Conservation (phyloP, 257 asterid species). For the Nicotiana benthamiana region DNA sequence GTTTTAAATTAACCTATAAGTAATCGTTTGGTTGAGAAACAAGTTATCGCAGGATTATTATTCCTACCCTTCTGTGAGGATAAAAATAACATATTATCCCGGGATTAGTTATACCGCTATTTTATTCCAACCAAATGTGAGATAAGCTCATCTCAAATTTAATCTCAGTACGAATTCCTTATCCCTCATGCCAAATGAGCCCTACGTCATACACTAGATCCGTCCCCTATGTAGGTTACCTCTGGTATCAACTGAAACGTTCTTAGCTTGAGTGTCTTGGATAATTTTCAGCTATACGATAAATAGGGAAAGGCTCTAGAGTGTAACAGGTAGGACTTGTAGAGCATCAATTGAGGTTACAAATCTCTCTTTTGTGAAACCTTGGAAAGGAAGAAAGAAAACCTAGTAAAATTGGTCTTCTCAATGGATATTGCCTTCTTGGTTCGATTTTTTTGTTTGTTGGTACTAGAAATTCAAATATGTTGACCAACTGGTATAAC, state of each 20-base stretch:
- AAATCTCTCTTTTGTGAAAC: neutral
- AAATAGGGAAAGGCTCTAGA: neutral
- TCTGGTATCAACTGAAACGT: neutral
- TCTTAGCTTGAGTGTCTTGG: neutral
- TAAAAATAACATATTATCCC: too few relatives aligned
- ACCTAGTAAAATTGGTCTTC: neutral
- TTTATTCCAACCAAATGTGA: too few relatives aligned
- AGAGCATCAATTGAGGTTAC: neutral
- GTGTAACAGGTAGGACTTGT: neutral
- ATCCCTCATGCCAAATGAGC: too few relatives aligned
- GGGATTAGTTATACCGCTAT: too few relatives aligned
- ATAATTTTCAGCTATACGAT: neutral
- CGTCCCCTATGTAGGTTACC: neutral
- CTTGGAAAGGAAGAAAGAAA: neutral
- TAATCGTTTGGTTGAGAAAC: too few relatives aligned
- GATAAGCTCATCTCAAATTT: too few relatives aligned
- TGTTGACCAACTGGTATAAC: neutral
- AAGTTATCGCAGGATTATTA: too few relatives aligned
- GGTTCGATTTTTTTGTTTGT: neutral
- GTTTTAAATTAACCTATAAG: too few relatives aligned
- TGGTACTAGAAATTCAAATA: neutral
- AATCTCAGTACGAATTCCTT: too few relatives aligned
- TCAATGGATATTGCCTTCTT: neutral
- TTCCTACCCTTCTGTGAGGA: too few relatives aligned
- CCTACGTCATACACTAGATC: neutral